Evolutionary conservation across 2,329 filamentous ascomycete species (phyloP).

Genomic region (Aspergillus sp.): DNA sequence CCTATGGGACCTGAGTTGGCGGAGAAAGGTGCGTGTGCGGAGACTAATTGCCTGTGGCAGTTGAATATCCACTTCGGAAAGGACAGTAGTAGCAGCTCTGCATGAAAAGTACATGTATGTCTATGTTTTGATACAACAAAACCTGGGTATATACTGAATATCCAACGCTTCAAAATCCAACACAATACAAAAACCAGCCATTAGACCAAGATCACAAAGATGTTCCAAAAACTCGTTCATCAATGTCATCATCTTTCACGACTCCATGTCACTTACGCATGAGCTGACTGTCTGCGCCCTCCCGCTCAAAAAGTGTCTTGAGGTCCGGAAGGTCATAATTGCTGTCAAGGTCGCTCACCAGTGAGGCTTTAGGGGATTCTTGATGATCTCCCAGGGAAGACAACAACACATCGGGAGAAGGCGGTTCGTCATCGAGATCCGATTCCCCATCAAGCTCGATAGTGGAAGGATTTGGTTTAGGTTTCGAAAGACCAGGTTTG

Average conservation of each 20-base stretch:
- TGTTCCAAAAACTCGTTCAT: constrained; percentile 20
- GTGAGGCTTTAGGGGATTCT: constrained; percentile 9
- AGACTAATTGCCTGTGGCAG: constrained; percentile 10
- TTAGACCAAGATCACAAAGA: constrained; percentile 2
- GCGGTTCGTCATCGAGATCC: background rate
- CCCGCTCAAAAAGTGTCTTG: constrained; percentile 20
- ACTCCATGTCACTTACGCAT: constrained; percentile 15
- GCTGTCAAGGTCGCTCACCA: constrained; percentile 14
- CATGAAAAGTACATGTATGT: no score
- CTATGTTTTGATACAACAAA: background rate
- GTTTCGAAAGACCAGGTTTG: constrained; percentile 1
- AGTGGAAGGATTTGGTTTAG: background rate
- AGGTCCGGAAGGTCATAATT: constrained; percentile 25
- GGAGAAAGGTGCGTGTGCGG: constrained; percentile 13
- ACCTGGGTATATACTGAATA: background rate
- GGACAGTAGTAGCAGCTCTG: background rate
- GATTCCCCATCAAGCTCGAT: constrained; percentile 1
- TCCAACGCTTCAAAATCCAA: constrained; percentile 1
- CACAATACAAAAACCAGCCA: constrained; percentile 2
- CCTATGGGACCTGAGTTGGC: constrained; percentile 9
- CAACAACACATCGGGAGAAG: constrained; percentile 1
- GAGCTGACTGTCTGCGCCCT: constrained; percentile 9
- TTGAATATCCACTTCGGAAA: constrained; percentile 1
- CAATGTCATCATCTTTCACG: constrained; percentile 25
- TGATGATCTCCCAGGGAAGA: constrained; percentile 8